Evolutionary conservation across 2,329 filamentous ascomycete genomes (phyloP), one percentile per base, ranked within the genome.

Genomic region (Beauveria rudraprayagi): DNA sequence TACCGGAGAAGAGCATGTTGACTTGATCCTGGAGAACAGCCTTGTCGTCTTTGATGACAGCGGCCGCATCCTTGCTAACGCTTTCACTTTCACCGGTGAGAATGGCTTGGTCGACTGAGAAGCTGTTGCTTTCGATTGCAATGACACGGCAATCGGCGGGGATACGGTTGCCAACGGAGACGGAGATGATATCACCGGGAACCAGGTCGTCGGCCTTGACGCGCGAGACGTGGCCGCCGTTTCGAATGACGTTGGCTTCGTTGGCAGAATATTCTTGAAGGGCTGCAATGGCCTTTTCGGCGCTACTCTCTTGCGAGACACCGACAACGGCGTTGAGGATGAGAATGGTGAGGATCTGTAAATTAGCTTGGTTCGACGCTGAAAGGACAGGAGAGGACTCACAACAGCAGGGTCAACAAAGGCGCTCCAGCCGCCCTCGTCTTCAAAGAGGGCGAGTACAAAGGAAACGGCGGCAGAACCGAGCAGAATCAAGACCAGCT

Each of bases 251-350:
- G 72, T 93, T 99, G 68, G 94, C 93, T 76, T 96, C 91, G 76
- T 97, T 99, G 70, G 94, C 94, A 34, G 93, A 97, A 78, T 99
- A 99, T 83, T 99, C 93, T 77, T 99, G 94, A 61, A 99, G 84
- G 50, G 94, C 94, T 28, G 94, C 92, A 73, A 99, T 99, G 56
- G 94, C 94, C 79, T 97, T 97, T 76, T 99, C 94, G 66, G 94
- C 94, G 72, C 92, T 97, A 77, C 91, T 97, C 80, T 99, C 94
- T 80, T 99, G 94, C 61, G 93, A 97, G 30, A 99, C 94, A 72
- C 94, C 94, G 65, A 99, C 94, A 67, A 99, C 88, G 64, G 94
- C 90, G 77, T 99, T 99, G 69, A 99, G 86, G 65, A 99, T 89
- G 51, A 99, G 83, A 71, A 99, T 99, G 28, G 93, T 97, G 66